Conservation (phyloP, 192 early-diverging fungal genomes). For the Entophlyctis luteolus region DNA sequence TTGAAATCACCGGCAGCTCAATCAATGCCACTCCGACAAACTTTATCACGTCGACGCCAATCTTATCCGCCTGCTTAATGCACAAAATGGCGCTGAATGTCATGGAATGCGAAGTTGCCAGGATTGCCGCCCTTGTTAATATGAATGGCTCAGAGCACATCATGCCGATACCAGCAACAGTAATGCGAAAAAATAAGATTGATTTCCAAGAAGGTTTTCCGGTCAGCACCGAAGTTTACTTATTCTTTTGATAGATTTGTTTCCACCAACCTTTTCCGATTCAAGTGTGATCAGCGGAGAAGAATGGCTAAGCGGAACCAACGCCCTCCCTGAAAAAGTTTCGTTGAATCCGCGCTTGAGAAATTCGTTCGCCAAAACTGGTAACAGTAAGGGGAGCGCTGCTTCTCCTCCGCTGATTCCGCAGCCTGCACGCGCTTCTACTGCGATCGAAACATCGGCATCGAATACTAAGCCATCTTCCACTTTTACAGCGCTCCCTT, state of each 20-base stretch:
- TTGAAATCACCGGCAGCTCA: slow-evolving; percentile 43
- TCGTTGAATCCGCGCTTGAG: slow-evolving; percentile 1
- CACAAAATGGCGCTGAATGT: slow-evolving; percentile 70
- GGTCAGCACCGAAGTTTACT: too few species aligned
- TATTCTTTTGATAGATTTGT: slow-evolving; percentile 55
- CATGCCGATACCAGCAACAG: slow-evolving; percentile 63
- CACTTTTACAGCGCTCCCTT: background rate
- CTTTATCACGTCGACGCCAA: slow-evolving; percentile 6
- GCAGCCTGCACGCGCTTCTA: background rate
- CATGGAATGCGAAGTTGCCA: slow-evolving; percentile 40
- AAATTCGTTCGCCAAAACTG: slow-evolving; percentile 3
- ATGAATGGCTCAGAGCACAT: slow-evolving; percentile 47
- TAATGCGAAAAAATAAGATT: slow-evolving; percentile 72
- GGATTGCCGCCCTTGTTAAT: slow-evolving; percentile 54
- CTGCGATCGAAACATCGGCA: background rate
- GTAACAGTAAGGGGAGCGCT: background rate
- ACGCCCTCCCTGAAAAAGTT: background rate
- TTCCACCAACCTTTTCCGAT: slow-evolving; percentile 65
- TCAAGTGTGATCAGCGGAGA: slow-evolving; percentile 48
- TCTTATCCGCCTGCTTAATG: slow-evolving; percentile 60
- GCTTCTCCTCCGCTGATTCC: background rate
- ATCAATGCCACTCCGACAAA: background rate
- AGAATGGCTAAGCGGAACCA: slow-evolving; percentile 56
- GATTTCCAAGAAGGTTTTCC: slow-evolving; percentile 63
- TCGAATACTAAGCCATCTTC: background rate